phyloP scores from a whole-genome alignment of 768 basidiomycete species.

The Pulveroboletus sp. region DNA sequence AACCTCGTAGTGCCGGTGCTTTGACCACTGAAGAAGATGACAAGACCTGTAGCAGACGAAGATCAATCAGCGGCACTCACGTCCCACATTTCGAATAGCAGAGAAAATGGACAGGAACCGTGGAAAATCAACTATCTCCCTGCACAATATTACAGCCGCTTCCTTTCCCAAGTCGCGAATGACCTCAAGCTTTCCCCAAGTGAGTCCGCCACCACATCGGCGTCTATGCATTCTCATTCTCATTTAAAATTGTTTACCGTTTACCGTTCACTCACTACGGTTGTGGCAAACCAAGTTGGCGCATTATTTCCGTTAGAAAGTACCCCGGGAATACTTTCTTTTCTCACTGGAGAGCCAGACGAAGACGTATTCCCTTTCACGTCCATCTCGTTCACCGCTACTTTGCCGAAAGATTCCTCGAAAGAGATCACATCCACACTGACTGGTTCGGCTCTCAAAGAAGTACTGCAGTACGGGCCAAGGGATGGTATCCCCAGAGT shows the following conservation, averaged over 20 bases:
- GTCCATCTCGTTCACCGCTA: conserved; percentile 59
- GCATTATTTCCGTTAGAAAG: conserved; percentile 70
- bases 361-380: conserved; percentile 80
- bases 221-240: not conserved
- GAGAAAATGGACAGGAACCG: not conserved
- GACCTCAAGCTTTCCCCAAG: conserved; percentile 56
- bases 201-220: conserved; percentile 27
- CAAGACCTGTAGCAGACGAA: not conserved
- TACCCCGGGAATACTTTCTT: conserved; percentile 65
- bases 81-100: not conserved
- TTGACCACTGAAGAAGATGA: too few species aligned
- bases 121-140: conserved; percentile 34
- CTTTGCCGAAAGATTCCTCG: conserved; percentile 39
- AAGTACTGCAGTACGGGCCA: conserved; percentile 77
- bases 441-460: conserved; percentile 50
- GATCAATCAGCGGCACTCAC: not conserved
- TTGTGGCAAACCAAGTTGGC: conserved; percentile 33
- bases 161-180: conserved; percentile 58
- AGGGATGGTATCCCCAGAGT: conserved; percentile 51
- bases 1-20: too few species aligned
- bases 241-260: conserved; percentile 1
- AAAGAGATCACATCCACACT: conserved; percentile 49
- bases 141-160: conserved; percentile 49
- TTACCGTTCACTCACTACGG: not conserved
- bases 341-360: conserved; percentile 86